Evolutionary conservation across 306 rosid species (phyloP).

Genomic region (Cicer judaicum): DNA sequence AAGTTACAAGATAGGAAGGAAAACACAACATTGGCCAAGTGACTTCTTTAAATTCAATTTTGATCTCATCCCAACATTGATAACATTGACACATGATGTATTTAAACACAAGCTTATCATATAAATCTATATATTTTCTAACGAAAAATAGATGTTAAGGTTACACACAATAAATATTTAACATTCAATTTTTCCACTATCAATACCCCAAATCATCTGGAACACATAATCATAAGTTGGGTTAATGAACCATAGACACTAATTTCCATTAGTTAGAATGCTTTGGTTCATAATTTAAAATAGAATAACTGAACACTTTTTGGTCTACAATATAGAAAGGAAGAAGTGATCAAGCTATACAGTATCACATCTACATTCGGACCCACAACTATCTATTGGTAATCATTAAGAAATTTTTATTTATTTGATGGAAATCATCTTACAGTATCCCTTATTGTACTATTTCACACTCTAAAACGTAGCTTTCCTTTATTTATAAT

Average conservation of each 20-base stretch:
- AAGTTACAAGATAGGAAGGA: neutral
- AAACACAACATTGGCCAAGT: neutral
- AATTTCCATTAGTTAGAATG: neutral
- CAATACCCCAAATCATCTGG: neutral
- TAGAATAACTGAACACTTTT: neutral
- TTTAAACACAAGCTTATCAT: neutral
- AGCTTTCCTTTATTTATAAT: neutral
- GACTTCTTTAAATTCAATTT: neutral
- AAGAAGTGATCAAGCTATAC: slow-evolving; percentile 1
- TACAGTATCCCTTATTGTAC: neutral
- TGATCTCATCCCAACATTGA: neutral
- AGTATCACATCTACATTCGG: neutral
- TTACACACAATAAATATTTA: neutral
- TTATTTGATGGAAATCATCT: neutral
- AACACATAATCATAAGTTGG: neutral
- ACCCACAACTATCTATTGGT: neutral
- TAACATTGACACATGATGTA: neutral
- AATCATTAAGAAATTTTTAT: neutral
- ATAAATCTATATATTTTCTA: neutral
- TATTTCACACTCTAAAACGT: neutral
- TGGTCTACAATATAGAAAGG: slow-evolving; percentile 11
- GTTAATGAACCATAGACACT: neutral
- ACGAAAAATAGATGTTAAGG: neutral
- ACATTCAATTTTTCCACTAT: neutral
- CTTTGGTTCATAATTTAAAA: neutral